Evolutionary conservation across 192 early-diverging fungal species (phyloP).

Genomic region (Podila epigama): DNA sequence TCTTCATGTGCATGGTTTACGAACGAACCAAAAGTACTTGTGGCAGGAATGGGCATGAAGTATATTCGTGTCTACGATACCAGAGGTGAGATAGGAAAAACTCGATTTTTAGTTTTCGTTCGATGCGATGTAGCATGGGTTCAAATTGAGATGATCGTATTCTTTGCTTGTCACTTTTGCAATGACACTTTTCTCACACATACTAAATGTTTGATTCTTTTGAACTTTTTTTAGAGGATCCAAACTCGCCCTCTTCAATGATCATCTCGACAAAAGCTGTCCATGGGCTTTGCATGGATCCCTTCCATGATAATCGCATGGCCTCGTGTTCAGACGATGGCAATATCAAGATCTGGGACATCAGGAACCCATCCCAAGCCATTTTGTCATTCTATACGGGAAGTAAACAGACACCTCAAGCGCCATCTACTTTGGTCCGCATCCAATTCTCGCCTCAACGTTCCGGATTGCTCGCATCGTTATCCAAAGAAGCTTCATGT

Average conservation of each 20-base stretch:
- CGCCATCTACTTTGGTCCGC: conserved; percentile 54
- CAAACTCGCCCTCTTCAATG: conserved; percentile 51
- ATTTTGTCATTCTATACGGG: conserved; percentile 47
- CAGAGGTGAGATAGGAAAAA: conserved; percentile 62
- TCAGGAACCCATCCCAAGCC: conserved; percentile 67
- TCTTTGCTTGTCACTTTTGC: too few species aligned
- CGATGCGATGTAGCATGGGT: too few species aligned
- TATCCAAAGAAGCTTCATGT: conserved; percentile 60
- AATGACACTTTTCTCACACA: background rate
- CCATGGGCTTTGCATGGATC: conserved; percentile 70
- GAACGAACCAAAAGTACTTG: conserved; percentile 57
- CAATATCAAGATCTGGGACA: conserved; percentile 78
- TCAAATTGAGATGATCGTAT: background rate
- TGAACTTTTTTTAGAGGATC: conserved; percentile 44
- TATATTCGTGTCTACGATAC: conserved; percentile 77
- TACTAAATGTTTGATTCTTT: background rate
- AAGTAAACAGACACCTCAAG: conserved; percentile 10
- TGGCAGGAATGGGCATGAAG: conserved; percentile 77
- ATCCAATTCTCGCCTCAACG: conserved; percentile 68
- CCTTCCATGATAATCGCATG: conserved; percentile 71
- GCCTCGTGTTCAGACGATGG: conserved; percentile 76
- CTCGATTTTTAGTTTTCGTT: too few species aligned
- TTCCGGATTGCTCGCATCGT: conserved; percentile 64
- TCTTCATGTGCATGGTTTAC: conserved; percentile 75
- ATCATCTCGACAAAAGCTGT: conserved; percentile 75